Conservation (phyloP, 1,139 yeast genomes). For the Candida sanyaensis region DNA sequence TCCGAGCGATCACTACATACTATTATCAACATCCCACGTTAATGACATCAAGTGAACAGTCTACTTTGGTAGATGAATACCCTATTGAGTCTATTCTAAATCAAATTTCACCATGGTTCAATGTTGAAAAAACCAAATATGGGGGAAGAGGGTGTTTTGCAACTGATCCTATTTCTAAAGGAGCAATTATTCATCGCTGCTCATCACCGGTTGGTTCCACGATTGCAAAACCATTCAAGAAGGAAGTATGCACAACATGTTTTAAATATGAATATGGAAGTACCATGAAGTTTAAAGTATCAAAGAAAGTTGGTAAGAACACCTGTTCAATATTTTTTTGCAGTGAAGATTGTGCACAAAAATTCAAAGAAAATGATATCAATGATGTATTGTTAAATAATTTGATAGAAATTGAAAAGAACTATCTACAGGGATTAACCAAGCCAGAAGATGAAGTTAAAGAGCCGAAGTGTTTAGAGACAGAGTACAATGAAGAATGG, state of each 20-base stretch:
- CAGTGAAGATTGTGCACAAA: constrained; percentile 41
- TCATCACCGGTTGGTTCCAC: constrained; percentile 48
- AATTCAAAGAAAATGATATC: constrained; percentile 30
- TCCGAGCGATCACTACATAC: background rate
- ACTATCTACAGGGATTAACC: constrained; percentile 23
- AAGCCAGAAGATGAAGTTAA: constrained; percentile 22
- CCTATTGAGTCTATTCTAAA: constrained; percentile 8
- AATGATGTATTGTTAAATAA: constrained; percentile 22
- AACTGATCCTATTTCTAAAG: constrained; percentile 33
- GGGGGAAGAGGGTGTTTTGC: constrained; percentile 75
- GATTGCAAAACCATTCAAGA: constrained; percentile 55
- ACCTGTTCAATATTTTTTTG: constrained; percentile 59
- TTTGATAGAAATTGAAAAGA: constrained; percentile 30
- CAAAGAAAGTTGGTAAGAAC: constrained; percentile 55
- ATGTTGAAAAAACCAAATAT: constrained; percentile 43
- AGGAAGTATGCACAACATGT: constrained; percentile 66
- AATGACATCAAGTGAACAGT: constrained; percentile 7
- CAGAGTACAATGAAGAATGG: constrained; percentile 28
- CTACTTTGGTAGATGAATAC: constrained; percentile 11
- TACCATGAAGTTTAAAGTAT: constrained; percentile 41
- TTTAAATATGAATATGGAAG: constrained; percentile 52
- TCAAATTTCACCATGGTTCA: constrained; percentile 31
- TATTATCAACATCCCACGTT: background rate
- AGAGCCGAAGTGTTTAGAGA: constrained; percentile 19
- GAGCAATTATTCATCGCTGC: constrained; percentile 43